A percentile compares a stretch with the other conserved stretches of the same genome.
phyloP scores from a whole-genome alignment of 345 rosid genomes.

The Moricandia arvensis region DNA sequence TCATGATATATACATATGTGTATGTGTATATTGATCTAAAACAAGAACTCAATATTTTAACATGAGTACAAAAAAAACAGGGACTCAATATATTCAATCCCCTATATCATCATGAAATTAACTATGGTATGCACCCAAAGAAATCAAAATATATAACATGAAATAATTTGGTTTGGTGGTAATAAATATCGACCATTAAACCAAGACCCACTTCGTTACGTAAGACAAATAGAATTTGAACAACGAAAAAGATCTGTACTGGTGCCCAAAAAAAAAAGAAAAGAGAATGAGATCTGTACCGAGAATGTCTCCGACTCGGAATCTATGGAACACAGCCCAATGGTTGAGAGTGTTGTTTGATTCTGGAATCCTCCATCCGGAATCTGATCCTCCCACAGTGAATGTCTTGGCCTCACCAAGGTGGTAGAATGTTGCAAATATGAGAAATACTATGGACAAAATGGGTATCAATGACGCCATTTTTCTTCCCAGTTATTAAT shows the following conservation, averaged over 20 bases:
- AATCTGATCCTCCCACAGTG: constrained; percentile 51
- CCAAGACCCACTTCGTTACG: neutral
- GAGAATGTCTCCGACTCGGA: constrained; percentile 48
- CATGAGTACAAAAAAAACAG: neutral
- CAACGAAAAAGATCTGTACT: no score
- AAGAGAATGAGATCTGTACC: constrained; percentile 25
- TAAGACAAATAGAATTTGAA: neutral
- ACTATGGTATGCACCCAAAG: neutral
- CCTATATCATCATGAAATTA: neutral
- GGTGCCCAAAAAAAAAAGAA: no score
- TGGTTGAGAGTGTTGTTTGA: constrained; percentile 34
- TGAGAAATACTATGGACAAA: constrained; percentile 14
- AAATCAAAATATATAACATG: neutral
- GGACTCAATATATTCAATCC: neutral
- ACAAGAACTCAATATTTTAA: neutral
- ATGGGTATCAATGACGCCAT: constrained; percentile 7
- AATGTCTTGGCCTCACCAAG: constrained; percentile 41
- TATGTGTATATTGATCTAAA: no score
- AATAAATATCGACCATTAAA: neutral
- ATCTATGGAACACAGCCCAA: constrained; percentile 43
- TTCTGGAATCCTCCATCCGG: constrained; percentile 55
- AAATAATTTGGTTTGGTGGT: neutral
- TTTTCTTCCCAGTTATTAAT: neutral
- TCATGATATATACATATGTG: neutral
- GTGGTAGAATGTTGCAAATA: constrained; percentile 26